phyloP scores from a whole-genome alignment of 352 stramenopile genomes.

The Pythium vanterpoolii region DNA sequence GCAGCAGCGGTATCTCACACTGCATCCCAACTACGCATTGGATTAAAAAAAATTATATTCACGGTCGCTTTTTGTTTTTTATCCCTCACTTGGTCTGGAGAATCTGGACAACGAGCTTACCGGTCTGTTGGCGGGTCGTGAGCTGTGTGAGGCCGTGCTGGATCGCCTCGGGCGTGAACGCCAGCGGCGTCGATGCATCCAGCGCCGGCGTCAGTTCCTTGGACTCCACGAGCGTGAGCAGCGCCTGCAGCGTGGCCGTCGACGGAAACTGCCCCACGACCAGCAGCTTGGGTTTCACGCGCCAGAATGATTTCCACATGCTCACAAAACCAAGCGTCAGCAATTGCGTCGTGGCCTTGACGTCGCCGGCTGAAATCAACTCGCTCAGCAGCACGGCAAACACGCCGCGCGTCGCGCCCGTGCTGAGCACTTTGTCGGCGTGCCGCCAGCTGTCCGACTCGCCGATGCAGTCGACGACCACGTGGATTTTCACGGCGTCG shows the following conservation, averaged over 20 bases:
- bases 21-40: constrained; percentile 80
- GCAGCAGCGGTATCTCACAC: constrained; percentile 72
- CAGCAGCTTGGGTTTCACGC: constrained; percentile 22
- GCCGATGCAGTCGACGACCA: constrained; percentile 36
- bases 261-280: constrained; percentile 31
- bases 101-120: constrained; percentile 72
- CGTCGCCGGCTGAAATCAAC: constrained; percentile 21
- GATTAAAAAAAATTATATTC: constrained; percentile 23
- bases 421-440: constrained; percentile 26
- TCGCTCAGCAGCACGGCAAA: constrained; percentile 28
- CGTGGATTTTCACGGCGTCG: constrained; percentile 20
- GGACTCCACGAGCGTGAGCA: constrained; percentile 39
- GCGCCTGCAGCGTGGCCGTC: constrained; percentile 28
- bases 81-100: not conserved
- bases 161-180: constrained; percentile 61
- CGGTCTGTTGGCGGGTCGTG: constrained; percentile 47
- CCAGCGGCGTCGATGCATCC: constrained; percentile 52
- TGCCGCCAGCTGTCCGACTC: constrained; percentile 20
- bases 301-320: constrained; percentile 31
- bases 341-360: constrained; percentile 21
- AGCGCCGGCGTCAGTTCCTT: constrained; percentile 42
- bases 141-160: constrained; percentile 49
- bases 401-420: not conserved
- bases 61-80: not conserved
- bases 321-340: constrained; percentile 20